Conservation (phyloP, 2,329 filamentous ascomycete genomes). For the Epichloe coenophiala region DNA sequence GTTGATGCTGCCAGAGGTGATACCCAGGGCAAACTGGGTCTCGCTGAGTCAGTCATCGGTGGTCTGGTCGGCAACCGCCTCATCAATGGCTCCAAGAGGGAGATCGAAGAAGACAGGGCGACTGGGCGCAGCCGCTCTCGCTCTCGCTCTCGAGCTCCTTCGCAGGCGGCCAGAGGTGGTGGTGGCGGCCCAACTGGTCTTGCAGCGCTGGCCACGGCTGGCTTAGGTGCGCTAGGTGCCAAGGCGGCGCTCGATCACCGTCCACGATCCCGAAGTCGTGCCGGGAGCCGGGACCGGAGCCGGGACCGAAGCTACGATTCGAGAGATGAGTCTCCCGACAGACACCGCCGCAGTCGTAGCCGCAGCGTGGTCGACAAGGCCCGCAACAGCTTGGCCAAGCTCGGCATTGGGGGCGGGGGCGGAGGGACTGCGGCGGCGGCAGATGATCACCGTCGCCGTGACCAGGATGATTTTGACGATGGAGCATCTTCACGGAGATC, state of each 20-base stretch:
- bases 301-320: conserved; percentile 31
- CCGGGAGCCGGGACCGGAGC: conserved; percentile 32
- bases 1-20: conserved; percentile 66
- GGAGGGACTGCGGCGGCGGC: conserved; percentile 16
- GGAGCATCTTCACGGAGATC: conserved; percentile 24
- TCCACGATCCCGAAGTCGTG: conserved; percentile 40
- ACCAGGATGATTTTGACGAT: conserved; percentile 32
- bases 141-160: conserved; percentile 53
- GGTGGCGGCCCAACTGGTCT: conserved; percentile 36
- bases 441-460: conserved; percentile 25
- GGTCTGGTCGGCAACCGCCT: conserved; percentile 77
- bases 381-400: conserved; percentile 46
- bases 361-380: conserved; percentile 52
- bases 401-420: conserved; percentile 42
- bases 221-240: conserved; percentile 44
- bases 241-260: conserved; percentile 42
- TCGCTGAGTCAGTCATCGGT: conserved; percentile 77
- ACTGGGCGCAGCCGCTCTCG: conserved; percentile 56
- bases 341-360: conserved; percentile 37
- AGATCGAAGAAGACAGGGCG: conserved; percentile 46
- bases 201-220: conserved; percentile 50
- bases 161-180: conserved; percentile 30
- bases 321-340: conserved; percentile 31
- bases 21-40: conserved; percentile 68
- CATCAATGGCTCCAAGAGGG: conserved; percentile 63